phyloP scores from a whole-genome alignment of 345 rosid genomes.

The Firmiana major region DNA sequence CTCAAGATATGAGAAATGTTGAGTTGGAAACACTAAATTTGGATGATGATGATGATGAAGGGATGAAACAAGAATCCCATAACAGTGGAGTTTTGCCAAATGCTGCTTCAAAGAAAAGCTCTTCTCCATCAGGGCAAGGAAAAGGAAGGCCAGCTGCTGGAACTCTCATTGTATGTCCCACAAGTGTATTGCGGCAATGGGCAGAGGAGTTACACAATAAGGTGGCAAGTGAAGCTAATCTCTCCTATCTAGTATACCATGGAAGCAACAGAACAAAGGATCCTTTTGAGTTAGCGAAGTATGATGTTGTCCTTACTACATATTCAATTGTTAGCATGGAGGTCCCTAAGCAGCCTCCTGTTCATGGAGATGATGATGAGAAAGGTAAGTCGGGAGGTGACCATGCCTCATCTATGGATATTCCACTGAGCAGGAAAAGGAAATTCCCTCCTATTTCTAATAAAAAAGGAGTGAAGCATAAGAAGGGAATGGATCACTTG shows the following conservation, averaged over 20 bases:
- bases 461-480: slow-evolving; percentile 49
- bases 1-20: slow-evolving; percentile 29
- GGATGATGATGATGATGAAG: slow-evolving; percentile 56
- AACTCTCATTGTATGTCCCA: slow-evolving; percentile 95
- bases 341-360: slow-evolving; percentile 85
- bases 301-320: slow-evolving; percentile 91
- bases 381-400: slow-evolving; percentile 41
- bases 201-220: slow-evolving; percentile 74
- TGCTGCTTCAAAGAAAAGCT: slow-evolving; percentile 21
- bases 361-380: slow-evolving; percentile 57
- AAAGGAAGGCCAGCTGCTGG: slow-evolving; percentile 91
- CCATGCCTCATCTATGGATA: slow-evolving; percentile 29
- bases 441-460: slow-evolving; percentile 47
- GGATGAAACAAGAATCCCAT: slow-evolving; percentile 27
- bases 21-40: slow-evolving; percentile 58
- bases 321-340: slow-evolving; percentile 96
- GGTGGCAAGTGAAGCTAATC: slow-evolving; percentile 60
- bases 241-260: slow-evolving; percentile 80
- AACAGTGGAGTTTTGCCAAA: slow-evolving; percentile 20
- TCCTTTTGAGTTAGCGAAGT: slow-evolving; percentile 71
- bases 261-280: slow-evolving; percentile 88
- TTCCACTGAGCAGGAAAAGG: slow-evolving; percentile 50
- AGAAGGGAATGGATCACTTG: slow-evolving; percentile 42
- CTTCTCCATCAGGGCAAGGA: slow-evolving; percentile 27
- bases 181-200: slow-evolving; percentile 96